A percentile compares a stretch with the other conserved stretches of the same genome.
Conservation (phyloP, 2,329 filamentous ascomycete species). For the Apiospora malaysiana region DNA sequence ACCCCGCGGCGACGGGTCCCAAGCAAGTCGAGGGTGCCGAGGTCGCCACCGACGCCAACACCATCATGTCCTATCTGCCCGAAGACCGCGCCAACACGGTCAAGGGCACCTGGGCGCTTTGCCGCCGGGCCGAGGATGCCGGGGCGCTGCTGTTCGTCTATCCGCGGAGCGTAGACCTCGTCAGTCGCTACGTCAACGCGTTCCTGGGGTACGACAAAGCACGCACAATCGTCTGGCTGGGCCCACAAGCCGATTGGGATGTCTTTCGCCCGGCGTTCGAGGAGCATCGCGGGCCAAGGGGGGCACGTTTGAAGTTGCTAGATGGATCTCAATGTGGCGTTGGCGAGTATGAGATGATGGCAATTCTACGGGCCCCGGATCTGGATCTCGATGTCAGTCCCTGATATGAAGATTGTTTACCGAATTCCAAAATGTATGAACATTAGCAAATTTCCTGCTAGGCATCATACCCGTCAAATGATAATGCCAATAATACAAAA, state of each 20-base stretch:
- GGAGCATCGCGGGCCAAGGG: not conserved
- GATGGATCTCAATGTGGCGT: not conserved
- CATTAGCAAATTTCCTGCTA: too few species aligned
- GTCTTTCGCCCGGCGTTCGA: slow-evolving; percentile 21
- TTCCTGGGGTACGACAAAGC: not conserved
- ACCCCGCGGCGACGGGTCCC: too few species aligned
- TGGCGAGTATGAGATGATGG: slow-evolving; percentile 29
- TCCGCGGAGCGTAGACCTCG: slow-evolving; percentile 39
- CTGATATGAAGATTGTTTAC: not conserved
- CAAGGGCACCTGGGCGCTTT: slow-evolving; percentile 40
- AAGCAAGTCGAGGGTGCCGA: slow-evolving; percentile 32
- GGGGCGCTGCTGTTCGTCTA: slow-evolving; percentile 42
- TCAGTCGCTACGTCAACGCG: slow-evolving; percentile 34
- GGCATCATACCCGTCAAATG: too few species aligned
- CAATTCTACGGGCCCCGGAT: slow-evolving; percentile 8
- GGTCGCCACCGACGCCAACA: slow-evolving; percentile 19
- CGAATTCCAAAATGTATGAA: too few species aligned
- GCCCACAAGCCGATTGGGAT: slow-evolving; percentile 29
- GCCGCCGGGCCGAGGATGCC: slow-evolving; percentile 33
- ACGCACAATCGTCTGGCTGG: slow-evolving; percentile 28
- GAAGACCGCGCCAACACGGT: slow-evolving; percentile 34
- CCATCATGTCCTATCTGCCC: slow-evolving; percentile 26
- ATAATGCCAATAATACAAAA: too few species aligned
- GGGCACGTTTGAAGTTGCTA: not conserved
- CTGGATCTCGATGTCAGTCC: not conserved